Percentiles rank a stretch among this genome's conserved stretches.
Conservation (phyloP, 2,329 filamentous ascomycete species). For the Arthrobotrys pseudoclavata region DNA sequence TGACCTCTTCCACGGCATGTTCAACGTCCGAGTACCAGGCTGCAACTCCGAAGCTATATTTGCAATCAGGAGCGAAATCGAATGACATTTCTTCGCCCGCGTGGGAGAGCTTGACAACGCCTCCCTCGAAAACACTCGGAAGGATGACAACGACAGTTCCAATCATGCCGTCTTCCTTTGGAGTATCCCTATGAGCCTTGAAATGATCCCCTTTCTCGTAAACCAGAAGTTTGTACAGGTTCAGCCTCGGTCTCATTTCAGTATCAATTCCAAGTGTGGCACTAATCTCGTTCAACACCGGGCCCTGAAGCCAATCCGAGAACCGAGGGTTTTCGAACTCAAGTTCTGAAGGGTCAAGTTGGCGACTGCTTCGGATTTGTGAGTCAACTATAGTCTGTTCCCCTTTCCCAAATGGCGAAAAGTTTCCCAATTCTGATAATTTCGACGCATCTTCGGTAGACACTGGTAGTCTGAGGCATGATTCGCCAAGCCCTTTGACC, state of each 20-base stretch:
- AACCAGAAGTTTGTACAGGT: slow-evolving; percentile 48
- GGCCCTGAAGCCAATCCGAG: slow-evolving; percentile 34
- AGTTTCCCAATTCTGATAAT: slow-evolving; percentile 16
- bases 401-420: slow-evolving; percentile 48
- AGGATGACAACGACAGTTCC: slow-evolving; percentile 53
- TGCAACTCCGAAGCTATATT: slow-evolving; percentile 36
- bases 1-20: slow-evolving; percentile 40
- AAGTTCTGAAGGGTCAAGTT: slow-evolving; percentile 37
- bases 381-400: slow-evolving; percentile 37
- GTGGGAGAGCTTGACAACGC: slow-evolving; percentile 42
- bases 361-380: slow-evolving; percentile 43
- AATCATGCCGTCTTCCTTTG: slow-evolving; percentile 55
- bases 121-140: slow-evolving; percentile 47
- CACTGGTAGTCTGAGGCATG: slow-evolving; percentile 31
- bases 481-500: slow-evolving; percentile 35
- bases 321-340: slow-evolving; percentile 34
- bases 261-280: slow-evolving; percentile 30
- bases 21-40: slow-evolving; percentile 59
- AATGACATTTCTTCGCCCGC: slow-evolving; percentile 34
- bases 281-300: slow-evolving; percentile 26
- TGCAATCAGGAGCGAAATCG: slow-evolving; percentile 38
- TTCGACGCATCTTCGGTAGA: slow-evolving; percentile 37
- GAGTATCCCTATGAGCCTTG: slow-evolving; percentile 40
- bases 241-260: slow-evolving; percentile 39
- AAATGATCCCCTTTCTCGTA: slow-evolving; percentile 52